Evolutionary conservation across 2,329 filamentous ascomycete genomes (phyloP).

Genomic region (Phialophora macrospora): DNA sequence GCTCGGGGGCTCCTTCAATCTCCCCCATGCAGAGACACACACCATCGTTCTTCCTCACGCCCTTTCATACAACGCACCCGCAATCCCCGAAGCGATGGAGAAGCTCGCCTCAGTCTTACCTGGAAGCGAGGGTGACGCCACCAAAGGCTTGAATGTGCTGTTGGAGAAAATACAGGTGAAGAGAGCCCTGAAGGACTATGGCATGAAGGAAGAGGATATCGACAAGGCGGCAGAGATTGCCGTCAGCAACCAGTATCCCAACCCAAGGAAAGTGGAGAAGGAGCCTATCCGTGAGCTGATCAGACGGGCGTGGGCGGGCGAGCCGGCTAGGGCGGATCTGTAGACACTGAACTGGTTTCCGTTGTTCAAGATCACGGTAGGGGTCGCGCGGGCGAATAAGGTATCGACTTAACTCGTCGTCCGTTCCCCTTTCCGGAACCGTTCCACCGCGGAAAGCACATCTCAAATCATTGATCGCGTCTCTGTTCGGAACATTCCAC

Average conservation of each 20-base stretch:
- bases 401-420: not conserved
- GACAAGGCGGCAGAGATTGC: constrained; percentile 65
- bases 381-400: not conserved
- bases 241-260: constrained; percentile 63
- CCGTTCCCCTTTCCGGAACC: not conserved
- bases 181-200: constrained; percentile 59
- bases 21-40: constrained; percentile 70
- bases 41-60: constrained; percentile 67
- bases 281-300: constrained; percentile 61
- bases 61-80: constrained; percentile 65
- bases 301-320: constrained; percentile 65
- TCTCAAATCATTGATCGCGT: not conserved
- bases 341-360: constrained; percentile 13
- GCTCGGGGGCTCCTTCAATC: constrained; percentile 65
- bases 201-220: constrained; percentile 66
- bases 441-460: not conserved
- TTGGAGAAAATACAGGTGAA: constrained; percentile 60
- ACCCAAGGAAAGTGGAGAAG: constrained; percentile 61
- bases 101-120: constrained; percentile 60
- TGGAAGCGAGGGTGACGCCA: constrained; percentile 63
- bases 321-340: constrained; percentile 42
- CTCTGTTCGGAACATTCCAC: not conserved
- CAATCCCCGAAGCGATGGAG: constrained; percentile 58
- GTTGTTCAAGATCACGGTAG: not conserved
- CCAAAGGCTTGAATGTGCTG: constrained; percentile 62